Percentiles rank a stretch among this genome's conserved stretches.
Conservation (phyloP, 1,284 basidiomycete species). For the Kalmanozyma brasiliensis region DNA sequence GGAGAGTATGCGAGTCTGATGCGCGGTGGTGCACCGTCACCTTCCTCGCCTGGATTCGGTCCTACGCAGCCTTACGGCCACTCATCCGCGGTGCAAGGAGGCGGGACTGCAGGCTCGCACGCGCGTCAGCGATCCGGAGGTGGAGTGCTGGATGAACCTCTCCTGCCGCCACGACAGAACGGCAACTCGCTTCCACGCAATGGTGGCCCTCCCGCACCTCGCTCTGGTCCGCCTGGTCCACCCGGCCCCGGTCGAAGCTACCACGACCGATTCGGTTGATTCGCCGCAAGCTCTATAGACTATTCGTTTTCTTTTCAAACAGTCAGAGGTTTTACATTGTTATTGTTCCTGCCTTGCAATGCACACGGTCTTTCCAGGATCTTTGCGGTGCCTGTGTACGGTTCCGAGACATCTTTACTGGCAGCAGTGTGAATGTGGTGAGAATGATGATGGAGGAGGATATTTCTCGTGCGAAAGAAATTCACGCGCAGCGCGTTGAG, state of each 20-base stretch:
- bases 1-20: conserved; percentile 53
- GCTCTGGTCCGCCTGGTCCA: background rate
- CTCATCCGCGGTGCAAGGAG: conserved; percentile 41
- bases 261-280: conserved; percentile 40
- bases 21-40: conserved; percentile 39
- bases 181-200: background rate
- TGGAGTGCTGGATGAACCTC: background rate
- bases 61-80: conserved; percentile 37
- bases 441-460: background rate
- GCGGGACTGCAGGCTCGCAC: conserved; percentile 18
- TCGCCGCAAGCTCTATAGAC: too few relatives aligned
- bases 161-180: conserved; percentile 3
- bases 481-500: too few relatives aligned
- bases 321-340: too few relatives aligned
- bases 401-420: too few relatives aligned
- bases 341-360: too few relatives aligned
- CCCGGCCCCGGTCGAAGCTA: conserved; percentile 18
- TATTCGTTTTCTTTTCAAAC: background rate
- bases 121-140: conserved; percentile 35
- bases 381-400: too few relatives aligned
- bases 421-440: background rate
- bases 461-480: conserved; percentile 9
- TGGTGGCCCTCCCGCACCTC: background rate
- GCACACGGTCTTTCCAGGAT: too few relatives aligned
- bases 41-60: conserved; percentile 32